Percentiles rank a stretch among this genome's conserved stretches.
These are phyloP conservation scores for Xanthoconium separans DNA, from an alignment of 1,284 basidiomycete genomes.

Conservation along the genomic window DNA sequence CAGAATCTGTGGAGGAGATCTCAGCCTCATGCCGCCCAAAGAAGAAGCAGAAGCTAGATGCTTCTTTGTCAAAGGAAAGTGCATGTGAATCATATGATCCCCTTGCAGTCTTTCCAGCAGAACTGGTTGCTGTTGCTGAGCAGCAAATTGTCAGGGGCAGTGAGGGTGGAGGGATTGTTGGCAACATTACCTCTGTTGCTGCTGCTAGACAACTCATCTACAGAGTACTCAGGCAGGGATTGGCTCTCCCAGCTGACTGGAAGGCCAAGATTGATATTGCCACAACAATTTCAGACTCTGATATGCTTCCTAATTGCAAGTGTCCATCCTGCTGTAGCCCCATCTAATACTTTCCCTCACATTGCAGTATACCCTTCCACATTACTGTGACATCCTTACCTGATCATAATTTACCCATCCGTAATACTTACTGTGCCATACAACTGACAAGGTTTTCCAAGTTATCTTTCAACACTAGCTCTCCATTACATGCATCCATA, in stretches of 20 bases:
- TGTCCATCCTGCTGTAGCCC: slow-evolving; percentile 26
- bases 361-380: not conserved
- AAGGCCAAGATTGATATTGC: slow-evolving; percentile 24
- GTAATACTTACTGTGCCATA: slow-evolving; percentile 2
- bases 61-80: not conserved
- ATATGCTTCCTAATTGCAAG: slow-evolving; percentile 13
- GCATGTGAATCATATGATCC: slow-evolving; percentile 3
- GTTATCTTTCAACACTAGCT: too few relatives aligned
- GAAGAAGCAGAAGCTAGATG: slow-evolving; percentile 16
- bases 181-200: slow-evolving; percentile 44
- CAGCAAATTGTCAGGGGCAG: slow-evolving; percentile 51
- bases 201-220: slow-evolving; percentile 43
- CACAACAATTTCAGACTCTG: slow-evolving; percentile 6
- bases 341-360: slow-evolving; percentile 13
- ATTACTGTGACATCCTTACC: not conserved
- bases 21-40: slow-evolving; percentile 16
- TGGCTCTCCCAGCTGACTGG: slow-evolving; percentile 35
- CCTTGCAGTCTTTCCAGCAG: slow-evolving; percentile 32
- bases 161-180: slow-evolving; percentile 39
- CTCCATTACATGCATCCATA: too few relatives aligned
- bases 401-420: not conserved
- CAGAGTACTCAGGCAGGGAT: slow-evolving; percentile 24
- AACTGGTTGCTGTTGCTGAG: slow-evolving; percentile 39
- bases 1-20: slow-evolving; percentile 8
- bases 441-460: not conserved